These are phyloP conservation scores for Tetrapisispora nanseiensis DNA, from an alignment of 805 yeast genomes.

Conservation along the genomic window DNA sequence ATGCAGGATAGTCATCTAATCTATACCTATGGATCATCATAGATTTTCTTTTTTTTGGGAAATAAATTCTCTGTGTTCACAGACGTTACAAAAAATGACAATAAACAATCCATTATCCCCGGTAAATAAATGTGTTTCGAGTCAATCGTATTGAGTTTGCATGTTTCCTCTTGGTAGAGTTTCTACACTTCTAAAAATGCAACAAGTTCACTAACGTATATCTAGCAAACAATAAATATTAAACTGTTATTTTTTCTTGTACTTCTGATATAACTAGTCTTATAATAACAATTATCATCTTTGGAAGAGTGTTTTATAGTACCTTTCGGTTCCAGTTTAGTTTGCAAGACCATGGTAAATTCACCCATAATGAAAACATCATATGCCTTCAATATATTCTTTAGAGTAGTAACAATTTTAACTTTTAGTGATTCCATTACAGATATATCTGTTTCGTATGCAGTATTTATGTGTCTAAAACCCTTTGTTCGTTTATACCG, in stretches of 20 bases:
- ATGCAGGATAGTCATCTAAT: background rate
- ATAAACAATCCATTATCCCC: conserved; percentile 1
- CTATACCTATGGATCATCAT: background rate
- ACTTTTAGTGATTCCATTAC: background rate
- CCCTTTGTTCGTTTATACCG: background rate
- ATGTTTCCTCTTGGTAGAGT: background rate
- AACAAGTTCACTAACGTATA: background rate
- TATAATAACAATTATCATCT: background rate
- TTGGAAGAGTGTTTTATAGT: background rate
- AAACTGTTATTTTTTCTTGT: background rate
- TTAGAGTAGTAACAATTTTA: background rate
- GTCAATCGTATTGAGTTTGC: background rate
- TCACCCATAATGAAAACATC: background rate
- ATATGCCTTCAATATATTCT: background rate
- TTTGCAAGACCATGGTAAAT: background rate
- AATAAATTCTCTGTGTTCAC: background rate
- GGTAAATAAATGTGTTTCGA: background rate
- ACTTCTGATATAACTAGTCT: background rate
- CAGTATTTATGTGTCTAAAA: background rate
- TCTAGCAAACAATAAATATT: background rate
- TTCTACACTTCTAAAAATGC: background rate
- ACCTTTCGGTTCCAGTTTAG: background rate
- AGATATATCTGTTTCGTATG: background rate
- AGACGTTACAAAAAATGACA: conserved; percentile 1
- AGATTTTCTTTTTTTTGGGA: background rate